These are phyloP conservation scores for Linanthus parryae DNA, from an alignment of 148 eudicot species.

Conservation along the genomic window DNA sequence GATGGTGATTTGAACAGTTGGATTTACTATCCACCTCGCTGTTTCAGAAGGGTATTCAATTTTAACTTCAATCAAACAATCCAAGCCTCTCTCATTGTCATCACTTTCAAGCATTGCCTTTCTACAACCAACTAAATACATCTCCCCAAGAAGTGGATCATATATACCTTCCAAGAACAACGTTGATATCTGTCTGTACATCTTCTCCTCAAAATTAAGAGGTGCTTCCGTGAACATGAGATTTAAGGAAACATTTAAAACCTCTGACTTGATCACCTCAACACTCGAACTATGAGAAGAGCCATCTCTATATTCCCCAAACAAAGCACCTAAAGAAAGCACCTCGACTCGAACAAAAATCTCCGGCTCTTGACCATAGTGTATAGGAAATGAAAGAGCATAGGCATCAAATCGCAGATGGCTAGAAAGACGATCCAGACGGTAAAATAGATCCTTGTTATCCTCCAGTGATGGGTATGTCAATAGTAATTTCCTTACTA, in stretches of 20 bases:
- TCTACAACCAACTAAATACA: conserved; percentile 20
- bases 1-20: conserved; percentile 14
- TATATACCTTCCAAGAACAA: conserved; percentile 14
- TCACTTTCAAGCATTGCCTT: conserved; percentile 1
- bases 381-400: background rate
- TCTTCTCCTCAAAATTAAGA: background rate
- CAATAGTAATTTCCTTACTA: background rate
- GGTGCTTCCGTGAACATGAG: conserved; percentile 6
- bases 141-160: background rate
- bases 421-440: conserved; percentile 10
- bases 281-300: conserved; percentile 3
- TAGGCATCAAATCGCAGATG: conserved; percentile 3
- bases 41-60: conserved; percentile 17
- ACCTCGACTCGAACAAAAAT: conserved; percentile 15
- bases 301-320: conserved; percentile 6
- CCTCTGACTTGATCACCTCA: conserved; percentile 10
- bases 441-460: conserved; percentile 2
- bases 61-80: conserved; percentile 21
- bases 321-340: conserved; percentile 19
- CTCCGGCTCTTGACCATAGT: background rate
- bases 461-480: conserved; percentile 14
- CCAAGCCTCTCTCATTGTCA: conserved; percentile 17
- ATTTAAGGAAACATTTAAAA: conserved; percentile 13
- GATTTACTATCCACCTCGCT: conserved; percentile 21
- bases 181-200: background rate